phyloP scores from a whole-genome alignment of 1,139 yeast species.

The Candida albicans region DNA sequence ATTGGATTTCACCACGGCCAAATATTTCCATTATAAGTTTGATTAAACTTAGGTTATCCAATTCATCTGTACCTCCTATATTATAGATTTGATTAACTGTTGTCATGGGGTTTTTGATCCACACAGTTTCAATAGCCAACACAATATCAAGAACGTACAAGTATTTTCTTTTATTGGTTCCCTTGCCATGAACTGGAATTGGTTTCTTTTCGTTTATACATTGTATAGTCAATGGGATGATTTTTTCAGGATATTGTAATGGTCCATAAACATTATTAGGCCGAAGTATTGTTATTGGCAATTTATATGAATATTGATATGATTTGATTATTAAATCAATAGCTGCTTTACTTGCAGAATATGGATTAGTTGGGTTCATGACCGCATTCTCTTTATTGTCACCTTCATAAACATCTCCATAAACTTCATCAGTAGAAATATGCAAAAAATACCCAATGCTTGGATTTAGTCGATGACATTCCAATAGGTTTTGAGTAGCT shows the following conservation, averaged over 20 bases:
- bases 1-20: constrained; percentile 19
- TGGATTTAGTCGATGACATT: constrained; percentile 30
- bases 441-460: constrained; percentile 36
- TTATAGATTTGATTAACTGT: constrained; percentile 37
- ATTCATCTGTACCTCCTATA: constrained; percentile 44
- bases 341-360: constrained; percentile 61
- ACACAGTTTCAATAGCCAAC: constrained; percentile 39
- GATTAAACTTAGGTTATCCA: constrained; percentile 38
- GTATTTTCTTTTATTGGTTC: constrained; percentile 46
- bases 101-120: constrained; percentile 19
- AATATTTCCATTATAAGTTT: constrained; percentile 20
- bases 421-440: constrained; percentile 64
- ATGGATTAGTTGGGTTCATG: constrained; percentile 58
- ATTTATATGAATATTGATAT: constrained; percentile 43
- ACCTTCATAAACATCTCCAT: constrained; percentile 42
- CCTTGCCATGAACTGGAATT: constrained; percentile 49
- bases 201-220: constrained; percentile 18
- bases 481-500: constrained; percentile 53
- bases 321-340: constrained; percentile 52
- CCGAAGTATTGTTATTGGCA: constrained; percentile 47
- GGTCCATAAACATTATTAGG: constrained; percentile 61
- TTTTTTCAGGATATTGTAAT: constrained; percentile 56
- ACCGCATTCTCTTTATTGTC: constrained; percentile 25
- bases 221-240: constrained; percentile 40
- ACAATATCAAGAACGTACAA: constrained; percentile 51